Base-by-base conservation (phyloP, 768 basidiomycete species). In the Calocybe indica region DNA sequence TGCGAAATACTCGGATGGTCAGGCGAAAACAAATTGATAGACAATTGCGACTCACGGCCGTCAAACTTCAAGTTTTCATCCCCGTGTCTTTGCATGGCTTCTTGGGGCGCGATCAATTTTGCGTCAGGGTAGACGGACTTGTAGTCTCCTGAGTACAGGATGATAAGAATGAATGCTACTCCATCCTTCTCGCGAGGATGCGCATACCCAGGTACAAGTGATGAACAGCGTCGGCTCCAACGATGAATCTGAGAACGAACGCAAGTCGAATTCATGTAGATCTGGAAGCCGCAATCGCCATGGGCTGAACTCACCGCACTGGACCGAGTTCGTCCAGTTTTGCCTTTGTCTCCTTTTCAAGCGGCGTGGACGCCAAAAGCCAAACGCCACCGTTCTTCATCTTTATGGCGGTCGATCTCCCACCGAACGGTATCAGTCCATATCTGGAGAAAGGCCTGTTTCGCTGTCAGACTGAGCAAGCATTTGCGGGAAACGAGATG, bases 361-460 rank as follows among this genome's bases (percentile, higher is more conserved):
- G 66, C 1, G 85, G 83, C 3, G 83, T 83, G 3, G 87, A 89
- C 1, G 85, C 88, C 29, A 89, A 70, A 10, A 92, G 73, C 79
- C 85, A 92, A 31, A 92, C 80, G 28, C 74, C 79, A 37, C 82
- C 80, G 34, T 72, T 73, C 37, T 61, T 63, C 29, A 92, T 70
- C 63, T 74, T 80, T 57, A 92, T 70, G 1, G 88, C 90, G 0
- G 88, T 92, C 7, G 85, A 80, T 40, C 91, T 71, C 12, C 88
- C 88, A 0, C 91, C 90, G 34, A 88, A 66, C 7, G 87, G 85
- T 5, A 90, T 48, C 33, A 86, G 22, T 6, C 79, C 76, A 51
- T 73, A 75, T 45, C 85, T 76, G n/a, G 74, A 60, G 57, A 86
- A 87, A 2, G 83, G 80, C 29, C 83, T 22, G 22, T 22, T 22